These are phyloP conservation scores for Cymbidium sinense DNA, from an alignment of 106 monocot species.

Conservation along the genomic window DNA sequence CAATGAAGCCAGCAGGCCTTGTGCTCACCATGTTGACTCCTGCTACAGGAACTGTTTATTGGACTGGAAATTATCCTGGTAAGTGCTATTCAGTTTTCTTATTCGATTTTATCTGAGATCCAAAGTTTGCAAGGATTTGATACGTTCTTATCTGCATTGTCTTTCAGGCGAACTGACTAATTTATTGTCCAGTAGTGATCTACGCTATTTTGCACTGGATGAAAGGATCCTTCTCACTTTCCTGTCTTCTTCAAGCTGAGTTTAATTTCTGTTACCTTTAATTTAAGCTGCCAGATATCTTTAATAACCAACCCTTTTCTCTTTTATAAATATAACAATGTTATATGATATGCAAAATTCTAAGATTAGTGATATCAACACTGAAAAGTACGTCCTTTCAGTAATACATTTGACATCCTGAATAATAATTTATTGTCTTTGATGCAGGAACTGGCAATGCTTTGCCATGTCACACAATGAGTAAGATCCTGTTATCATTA, in stretches of 20 bases:
- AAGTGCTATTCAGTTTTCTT: neutral
- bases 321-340: neutral
- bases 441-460: conserved; percentile 52
- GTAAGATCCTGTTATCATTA: conserved; percentile 27
- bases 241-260: conserved; percentile 58
- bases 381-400: too few relatives aligned
- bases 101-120: neutral
- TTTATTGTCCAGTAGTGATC: conserved; percentile 44
- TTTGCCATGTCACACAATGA: conserved; percentile 61
- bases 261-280: conserved; percentile 2
- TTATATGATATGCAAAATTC: neutral
- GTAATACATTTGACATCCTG: neutral
- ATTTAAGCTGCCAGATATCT: neutral
- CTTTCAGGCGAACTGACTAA: conserved; percentile 51
- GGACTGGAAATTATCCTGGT: conserved; percentile 57
- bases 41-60: conserved; percentile 78
- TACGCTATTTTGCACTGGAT: conserved; percentile 51
- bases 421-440: neutral
- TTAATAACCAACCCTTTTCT: neutral
- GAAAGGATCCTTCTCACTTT: conserved; percentile 66
- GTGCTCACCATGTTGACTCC: conserved; percentile 57
- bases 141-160: neutral
- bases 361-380: neutral
- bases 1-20: conserved; percentile 38
- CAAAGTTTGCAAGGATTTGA: neutral